Evolutionary conservation across 192 early-diverging fungal species (phyloP).

Genomic region (Coemansia sp.): DNA sequence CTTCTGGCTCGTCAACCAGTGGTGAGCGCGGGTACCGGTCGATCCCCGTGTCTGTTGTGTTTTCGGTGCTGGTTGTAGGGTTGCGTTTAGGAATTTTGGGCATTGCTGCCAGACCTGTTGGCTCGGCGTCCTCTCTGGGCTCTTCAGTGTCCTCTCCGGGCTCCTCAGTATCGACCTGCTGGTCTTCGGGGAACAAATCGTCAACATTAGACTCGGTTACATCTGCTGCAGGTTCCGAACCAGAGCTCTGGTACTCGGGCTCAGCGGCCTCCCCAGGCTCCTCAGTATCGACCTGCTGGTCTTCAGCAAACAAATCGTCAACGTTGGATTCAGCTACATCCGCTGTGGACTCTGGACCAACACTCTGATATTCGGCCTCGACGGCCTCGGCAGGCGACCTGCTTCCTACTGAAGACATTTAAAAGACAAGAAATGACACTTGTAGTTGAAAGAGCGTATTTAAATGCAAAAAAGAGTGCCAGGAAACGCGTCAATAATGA

Average conservation of each 20-base stretch:
- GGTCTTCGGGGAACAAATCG: conserved; percentile 5
- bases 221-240: not conserved
- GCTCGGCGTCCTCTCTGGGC: not conserved
- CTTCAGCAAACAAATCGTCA: conserved; percentile 11
- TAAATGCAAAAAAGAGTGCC: not conserved
- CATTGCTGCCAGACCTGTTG: conserved; percentile 22
- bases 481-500: not conserved
- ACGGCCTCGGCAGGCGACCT: conserved; percentile 5
- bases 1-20: not conserved
- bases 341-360: not conserved
- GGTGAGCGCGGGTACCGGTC: not conserved
- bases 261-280: not conserved
- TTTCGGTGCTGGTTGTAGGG: not conserved
- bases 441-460: not conserved
- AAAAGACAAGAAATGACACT: not conserved
- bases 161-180: not conserved
- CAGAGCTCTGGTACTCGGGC: not conserved
- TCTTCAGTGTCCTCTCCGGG: not conserved
- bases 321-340: not conserved
- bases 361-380: not conserved
- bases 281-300: no score
- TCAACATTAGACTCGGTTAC: not conserved
- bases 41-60: not conserved
- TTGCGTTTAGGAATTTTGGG: conserved; percentile 47
- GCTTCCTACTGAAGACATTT: conserved; percentile 13